Evolutionary conservation across 2,329 filamentous ascomycete genomes (phyloP), one percentile per base, ranked within the genome.

Genomic region (Epichloe hybrida): DNA sequence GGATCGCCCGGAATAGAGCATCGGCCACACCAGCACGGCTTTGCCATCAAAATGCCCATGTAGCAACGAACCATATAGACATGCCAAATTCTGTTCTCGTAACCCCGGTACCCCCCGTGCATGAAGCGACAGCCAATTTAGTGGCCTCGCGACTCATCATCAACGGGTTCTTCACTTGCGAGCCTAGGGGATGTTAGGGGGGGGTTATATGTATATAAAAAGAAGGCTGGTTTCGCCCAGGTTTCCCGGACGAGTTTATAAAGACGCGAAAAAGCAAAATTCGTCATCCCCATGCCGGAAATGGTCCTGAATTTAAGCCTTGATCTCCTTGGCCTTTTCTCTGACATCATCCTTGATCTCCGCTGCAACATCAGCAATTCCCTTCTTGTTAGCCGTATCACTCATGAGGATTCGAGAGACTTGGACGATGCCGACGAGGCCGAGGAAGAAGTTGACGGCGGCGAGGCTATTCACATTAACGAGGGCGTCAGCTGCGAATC

Each of bases 401-500:
- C 83, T 84, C 61, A 79, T 51, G 59, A 80, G 68, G 63, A 97
- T 96, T 61, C 93, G 84, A 58, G 72, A 72, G 57, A 88, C 76
- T 75, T 98, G 93, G 57, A 88, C 77, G 53, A 87, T 72, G 61
- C 93, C 93, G 56, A 96, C 90, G 58, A 84, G 72, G 62, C 86
- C 91, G 61, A 98, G 85, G 78, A 96, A 94, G 80, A 96, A 96
- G 80, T 98, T 98, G 66, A 97, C 93, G 50, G 89, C 83, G 54
- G 93, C 93, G 53, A 98, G 83, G 55, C 85, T 89, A 55, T 11
- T n/a, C 4, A 31, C 27, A 1, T 31, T 13, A 2, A 37, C 13
- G n/a, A n/a, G 5, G 3, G 3, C 15, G 9, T n/a, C 21, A 8
- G 21, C 41, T 27, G 15, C 27, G 4, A 4, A 7, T 27, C n/a